Evolutionary conservation across 202 grass and related monocot species (phyloP).

Genomic region (Musa balbisiana): DNA sequence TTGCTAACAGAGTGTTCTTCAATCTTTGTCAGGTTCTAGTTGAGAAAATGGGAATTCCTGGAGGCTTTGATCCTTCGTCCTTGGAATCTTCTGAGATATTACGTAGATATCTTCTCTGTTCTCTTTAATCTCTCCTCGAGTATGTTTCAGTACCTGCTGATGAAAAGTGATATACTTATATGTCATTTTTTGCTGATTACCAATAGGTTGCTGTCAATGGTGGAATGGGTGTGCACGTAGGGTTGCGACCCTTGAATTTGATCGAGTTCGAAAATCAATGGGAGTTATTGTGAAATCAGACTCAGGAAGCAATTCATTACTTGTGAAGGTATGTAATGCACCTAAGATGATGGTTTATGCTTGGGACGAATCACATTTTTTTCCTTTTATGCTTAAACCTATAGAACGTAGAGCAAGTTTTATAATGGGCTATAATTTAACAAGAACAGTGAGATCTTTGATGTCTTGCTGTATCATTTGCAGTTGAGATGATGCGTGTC

Average conservation of each 20-base stretch:
- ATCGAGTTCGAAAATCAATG: conserved; percentile 11
- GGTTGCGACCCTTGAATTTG: conserved; percentile 7
- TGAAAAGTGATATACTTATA: not conserved
- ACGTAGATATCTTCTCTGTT: not conserved
- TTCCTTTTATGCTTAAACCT: too few relatives aligned
- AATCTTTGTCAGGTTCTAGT: not conserved
- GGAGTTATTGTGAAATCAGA: conserved; percentile 4
- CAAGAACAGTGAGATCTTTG: not conserved
- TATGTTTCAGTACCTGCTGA: not conserved
- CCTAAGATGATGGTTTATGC: not conserved
- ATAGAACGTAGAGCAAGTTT: not conserved
- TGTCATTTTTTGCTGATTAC: not conserved
- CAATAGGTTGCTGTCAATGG: conserved; percentile 7
- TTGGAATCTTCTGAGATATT: not conserved
- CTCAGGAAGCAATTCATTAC: conserved; percentile 3
- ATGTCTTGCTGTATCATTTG: not conserved
- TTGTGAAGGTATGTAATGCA: conserved; percentile 4
- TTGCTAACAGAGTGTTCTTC: not conserved
- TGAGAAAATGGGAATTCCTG: conserved; percentile 10
- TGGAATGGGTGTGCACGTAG: conserved; percentile 1
- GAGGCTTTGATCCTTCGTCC: not conserved
- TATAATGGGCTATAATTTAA: not conserved
- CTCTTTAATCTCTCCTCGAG: not conserved
- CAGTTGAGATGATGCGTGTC: not conserved
- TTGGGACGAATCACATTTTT: not conserved